Evolutionary conservation across 495 filamentous ascomycete genomes (phyloP).

Genomic region (Glarea lozoyensis): DNA sequence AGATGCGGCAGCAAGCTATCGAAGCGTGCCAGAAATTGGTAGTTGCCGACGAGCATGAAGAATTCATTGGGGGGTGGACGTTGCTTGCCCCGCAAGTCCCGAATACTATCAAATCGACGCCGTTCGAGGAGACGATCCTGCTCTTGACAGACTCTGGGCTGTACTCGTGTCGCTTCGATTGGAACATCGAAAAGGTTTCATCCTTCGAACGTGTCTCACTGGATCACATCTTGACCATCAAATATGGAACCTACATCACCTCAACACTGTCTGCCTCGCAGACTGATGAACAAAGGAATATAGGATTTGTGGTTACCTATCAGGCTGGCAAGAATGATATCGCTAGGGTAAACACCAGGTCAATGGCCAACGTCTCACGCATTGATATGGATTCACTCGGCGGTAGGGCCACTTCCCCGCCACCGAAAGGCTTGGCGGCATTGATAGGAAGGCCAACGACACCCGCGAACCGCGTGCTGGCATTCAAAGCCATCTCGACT

Average conservation of each 20-base stretch:
- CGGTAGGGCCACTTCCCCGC: constrained; percentile 8
- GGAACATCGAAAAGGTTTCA: constrained; percentile 83
- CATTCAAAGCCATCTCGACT: constrained; percentile 55
- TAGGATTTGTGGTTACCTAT: constrained; percentile 76
- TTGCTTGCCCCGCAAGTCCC: constrained; percentile 54
- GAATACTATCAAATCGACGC: constrained; percentile 52
- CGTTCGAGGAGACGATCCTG: constrained; percentile 78
- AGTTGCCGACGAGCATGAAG: constrained; percentile 72
- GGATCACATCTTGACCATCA: constrained; percentile 57
- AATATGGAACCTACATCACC: constrained; percentile 80
- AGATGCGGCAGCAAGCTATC: constrained; percentile 79
- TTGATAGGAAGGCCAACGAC: constrained; percentile 20
- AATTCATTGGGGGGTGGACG: constrained; percentile 79
- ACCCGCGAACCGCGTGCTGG: constrained; percentile 21
- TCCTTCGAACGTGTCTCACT: constrained; percentile 84
- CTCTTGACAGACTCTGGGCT: constrained; percentile 77
- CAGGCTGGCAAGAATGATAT: constrained; percentile 55
- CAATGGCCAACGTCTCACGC: constrained; percentile 43
- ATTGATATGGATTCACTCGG: constrained; percentile 13
- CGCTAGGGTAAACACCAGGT: constrained; percentile 74
- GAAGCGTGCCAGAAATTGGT: constrained; percentile 77
- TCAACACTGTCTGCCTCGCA: constrained; percentile 68
- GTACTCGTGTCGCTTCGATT: constrained; percentile 86
- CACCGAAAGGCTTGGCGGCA: constrained; percentile 4
- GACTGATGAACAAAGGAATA: constrained; percentile 65